Percentiles rank a stretch among this genome's conserved stretches.
These are phyloP conservation scores for Botrytis porri DNA, from an alignment of 2,329 filamentous ascomycete genomes.

Conservation along the genomic window DNA sequence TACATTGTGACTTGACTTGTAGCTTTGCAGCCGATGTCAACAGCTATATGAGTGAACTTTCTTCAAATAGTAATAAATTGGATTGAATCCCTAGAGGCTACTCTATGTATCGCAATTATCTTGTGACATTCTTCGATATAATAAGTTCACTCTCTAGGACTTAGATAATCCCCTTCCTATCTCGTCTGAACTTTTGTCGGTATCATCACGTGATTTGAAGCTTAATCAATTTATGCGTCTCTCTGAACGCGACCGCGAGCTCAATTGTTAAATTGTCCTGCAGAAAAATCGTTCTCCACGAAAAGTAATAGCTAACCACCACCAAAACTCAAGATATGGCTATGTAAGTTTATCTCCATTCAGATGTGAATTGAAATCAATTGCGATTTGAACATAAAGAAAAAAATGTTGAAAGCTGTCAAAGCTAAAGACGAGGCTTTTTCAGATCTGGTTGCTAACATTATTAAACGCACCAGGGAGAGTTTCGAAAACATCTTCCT, in stretches of 20 bases:
- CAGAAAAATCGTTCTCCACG: conserved; percentile 11
- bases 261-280: background rate
- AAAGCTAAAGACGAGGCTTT: background rate
- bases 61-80: background rate
- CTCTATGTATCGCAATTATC: background rate
- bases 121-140: background rate
- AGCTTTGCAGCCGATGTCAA: background rate
- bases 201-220: background rate
- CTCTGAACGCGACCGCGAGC: conserved; percentile 11
- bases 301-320: background rate
- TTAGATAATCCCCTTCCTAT: background rate
- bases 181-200: background rate
- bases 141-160: background rate
- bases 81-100: background rate
- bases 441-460: conserved; percentile 21
- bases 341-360: conserved; percentile 7
- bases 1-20: background rate
- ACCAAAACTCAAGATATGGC: conserved; percentile 17
- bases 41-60: background rate
- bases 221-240: conserved; percentile 13
- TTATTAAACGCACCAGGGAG: conserved; percentile 53
- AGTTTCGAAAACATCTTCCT: conserved; percentile 97
- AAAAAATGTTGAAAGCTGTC: background rate
- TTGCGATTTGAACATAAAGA: background rate
- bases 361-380: background rate